Percentiles rank a stretch among this genome's conserved stretches.
Evolutionary conservation across 2,329 filamentous ascomycete species (phyloP).

Genomic region (Paramyrothecium sp.): DNA sequence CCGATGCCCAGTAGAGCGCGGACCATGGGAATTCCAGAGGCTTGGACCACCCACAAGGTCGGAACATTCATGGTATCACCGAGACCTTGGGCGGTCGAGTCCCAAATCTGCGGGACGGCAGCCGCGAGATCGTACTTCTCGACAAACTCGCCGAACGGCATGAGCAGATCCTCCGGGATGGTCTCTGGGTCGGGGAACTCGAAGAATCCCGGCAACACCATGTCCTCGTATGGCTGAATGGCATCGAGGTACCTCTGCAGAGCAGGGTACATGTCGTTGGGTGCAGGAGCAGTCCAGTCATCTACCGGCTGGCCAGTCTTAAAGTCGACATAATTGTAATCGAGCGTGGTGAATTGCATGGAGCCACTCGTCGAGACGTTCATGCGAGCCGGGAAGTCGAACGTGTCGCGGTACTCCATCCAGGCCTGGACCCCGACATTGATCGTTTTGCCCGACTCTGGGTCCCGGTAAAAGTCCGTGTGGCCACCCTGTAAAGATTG

Average conservation of each 20-base stretch:
- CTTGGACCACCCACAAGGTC: slow-evolving; percentile 42
- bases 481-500: slow-evolving; percentile 40
- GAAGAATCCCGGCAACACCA: slow-evolving; percentile 28
- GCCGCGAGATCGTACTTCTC: slow-evolving; percentile 41
- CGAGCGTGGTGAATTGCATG: slow-evolving; percentile 21
- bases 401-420: slow-evolving; percentile 29
- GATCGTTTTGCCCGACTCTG: slow-evolving; percentile 23
- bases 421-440: slow-evolving; percentile 34
- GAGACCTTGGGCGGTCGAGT: slow-evolving; percentile 36
- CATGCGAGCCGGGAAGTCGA: slow-evolving; percentile 27
- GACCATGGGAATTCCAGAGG: slow-evolving; percentile 17
- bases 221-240: slow-evolving; percentile 22
- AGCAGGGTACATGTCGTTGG: slow-evolving; percentile 14
- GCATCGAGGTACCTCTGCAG: slow-evolving; percentile 23
- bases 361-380: slow-evolving; percentile 25
- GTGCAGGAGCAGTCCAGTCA: slow-evolving; percentile 15
- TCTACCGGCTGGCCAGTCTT: slow-evolving; percentile 24
- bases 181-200: slow-evolving; percentile 36
- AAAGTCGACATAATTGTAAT: slow-evolving; percentile 34
- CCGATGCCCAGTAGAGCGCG: slow-evolving; percentile 14
- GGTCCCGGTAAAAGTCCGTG: slow-evolving; percentile 42
- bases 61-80: slow-evolving; percentile 36
- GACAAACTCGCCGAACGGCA: slow-evolving; percentile 45
- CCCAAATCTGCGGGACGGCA: slow-evolving; percentile 34
- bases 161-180: slow-evolving; percentile 27